Conservation (phyloP, 352 stramenopile genomes). For the Globisporangium canariense region DNA sequence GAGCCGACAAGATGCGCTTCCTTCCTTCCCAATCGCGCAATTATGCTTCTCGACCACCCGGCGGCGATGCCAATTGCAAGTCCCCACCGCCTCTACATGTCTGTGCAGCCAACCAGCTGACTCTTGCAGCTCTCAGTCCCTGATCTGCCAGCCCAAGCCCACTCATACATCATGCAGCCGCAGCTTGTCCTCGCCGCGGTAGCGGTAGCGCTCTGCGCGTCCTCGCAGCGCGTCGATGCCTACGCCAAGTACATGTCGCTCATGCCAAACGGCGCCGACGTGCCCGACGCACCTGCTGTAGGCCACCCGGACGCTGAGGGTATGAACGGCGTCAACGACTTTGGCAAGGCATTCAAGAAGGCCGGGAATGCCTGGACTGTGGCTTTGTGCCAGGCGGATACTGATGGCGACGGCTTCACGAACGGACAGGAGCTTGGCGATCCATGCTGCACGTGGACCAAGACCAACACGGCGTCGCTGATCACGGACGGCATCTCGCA, state of each 20-base stretch:
- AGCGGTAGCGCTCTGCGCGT: constrained; percentile 2
- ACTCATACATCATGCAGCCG: constrained; percentile 7
- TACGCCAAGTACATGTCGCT: constrained; percentile 47
- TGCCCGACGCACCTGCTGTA: constrained; percentile 38
- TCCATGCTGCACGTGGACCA: constrained; percentile 76
- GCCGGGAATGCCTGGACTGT: constrained; percentile 44
- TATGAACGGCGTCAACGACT: constrained; percentile 47
- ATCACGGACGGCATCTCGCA: constrained; percentile 60
- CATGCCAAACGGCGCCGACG: constrained; percentile 53
- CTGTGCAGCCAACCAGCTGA: background rate
- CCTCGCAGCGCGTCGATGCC: constrained; percentile 15
- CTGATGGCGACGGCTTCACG: constrained; percentile 80
- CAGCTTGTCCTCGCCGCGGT: constrained; percentile 6
- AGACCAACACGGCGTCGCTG: constrained; percentile 34
- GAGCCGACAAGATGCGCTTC: background rate
- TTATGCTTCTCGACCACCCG: background rate
- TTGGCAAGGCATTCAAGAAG: constrained; percentile 59
- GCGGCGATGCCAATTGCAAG: background rate
- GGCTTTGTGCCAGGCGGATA: constrained; percentile 58
- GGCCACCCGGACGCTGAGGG: constrained; percentile 52
- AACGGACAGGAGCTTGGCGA: constrained; percentile 86
- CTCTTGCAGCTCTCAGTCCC: background rate
- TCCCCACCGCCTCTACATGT: background rate
- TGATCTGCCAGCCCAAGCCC: background rate
- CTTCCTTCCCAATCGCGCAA: background rate